A percentile compares a stretch with the other conserved stretches of the same genome.
Evolutionary conservation across 164 flowering plant genomes (phyloP).

Genomic region (Macadamia integrifolia): DNA sequence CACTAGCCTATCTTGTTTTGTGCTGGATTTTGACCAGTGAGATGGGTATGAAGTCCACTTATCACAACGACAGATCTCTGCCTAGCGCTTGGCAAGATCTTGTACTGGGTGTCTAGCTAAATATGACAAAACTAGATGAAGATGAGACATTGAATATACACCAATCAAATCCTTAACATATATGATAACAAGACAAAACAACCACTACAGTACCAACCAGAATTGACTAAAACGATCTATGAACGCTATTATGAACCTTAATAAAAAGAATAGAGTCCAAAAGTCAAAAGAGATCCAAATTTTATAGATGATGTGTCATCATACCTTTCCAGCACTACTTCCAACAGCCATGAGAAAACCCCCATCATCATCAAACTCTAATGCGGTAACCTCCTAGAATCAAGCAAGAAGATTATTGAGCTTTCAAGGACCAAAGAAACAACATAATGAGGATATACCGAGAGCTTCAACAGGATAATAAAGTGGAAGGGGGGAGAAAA

Average conservation of each 20-base stretch:
- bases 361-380: constrained; percentile 55
- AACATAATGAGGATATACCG: neutral
- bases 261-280: neutral
- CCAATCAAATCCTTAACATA: neutral
- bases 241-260: neutral
- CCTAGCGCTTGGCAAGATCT: no score
- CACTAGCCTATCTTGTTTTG: no score
- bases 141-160: neutral
- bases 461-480: neutral
- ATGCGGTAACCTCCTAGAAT: constrained; percentile 77
- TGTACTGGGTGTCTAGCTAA: neutral
- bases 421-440: constrained; percentile 3
- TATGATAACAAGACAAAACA: neutral
- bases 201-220: neutral
- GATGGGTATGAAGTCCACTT: no score
- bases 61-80: no score
- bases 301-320: constrained; percentile 1
- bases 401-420: constrained; percentile 9
- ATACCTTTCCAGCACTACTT: constrained; percentile 85
- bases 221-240: neutral
- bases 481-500: neutral
- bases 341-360: constrained; percentile 84
- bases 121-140: neutral
- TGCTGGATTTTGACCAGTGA: no score
- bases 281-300: neutral